Evolutionary conservation across 306 rosid genomes (phyloP).

Genomic region (Acacia crassicarpa): DNA sequence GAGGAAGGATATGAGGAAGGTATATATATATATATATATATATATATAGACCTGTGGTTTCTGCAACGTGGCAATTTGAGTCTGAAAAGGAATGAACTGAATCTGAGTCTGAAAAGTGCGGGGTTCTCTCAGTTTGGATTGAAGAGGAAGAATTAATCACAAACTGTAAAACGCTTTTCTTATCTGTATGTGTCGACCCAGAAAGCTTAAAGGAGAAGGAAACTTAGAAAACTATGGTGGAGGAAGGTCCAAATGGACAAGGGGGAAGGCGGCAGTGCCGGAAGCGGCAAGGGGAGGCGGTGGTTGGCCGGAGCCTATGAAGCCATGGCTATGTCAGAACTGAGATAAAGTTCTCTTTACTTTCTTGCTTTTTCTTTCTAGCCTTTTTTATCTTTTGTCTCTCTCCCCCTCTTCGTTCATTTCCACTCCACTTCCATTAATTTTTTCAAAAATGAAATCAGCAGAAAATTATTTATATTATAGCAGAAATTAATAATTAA

Average conservation of each 20-base stretch:
- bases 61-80: conserved; percentile 25
- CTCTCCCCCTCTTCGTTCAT: conserved; percentile 18
- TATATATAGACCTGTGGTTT: background rate
- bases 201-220: background rate
- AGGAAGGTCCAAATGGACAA: background rate
- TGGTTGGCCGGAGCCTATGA: conserved; percentile 32
- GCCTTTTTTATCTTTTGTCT: background rate
- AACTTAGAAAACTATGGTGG: background rate
- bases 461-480: background rate
- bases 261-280: conserved; percentile 37
- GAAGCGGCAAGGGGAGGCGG: background rate
- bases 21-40: background rate
- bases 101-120: conserved; percentile 18
- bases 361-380: background rate
- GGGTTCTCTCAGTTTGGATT: conserved; percentile 7
- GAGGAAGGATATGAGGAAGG: background rate
- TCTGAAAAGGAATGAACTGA: conserved; percentile 16
- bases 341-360: background rate
- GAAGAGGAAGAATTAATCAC: background rate
- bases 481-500: background rate
- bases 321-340: conserved; percentile 48
- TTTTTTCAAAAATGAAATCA: background rate
- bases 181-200: conserved; percentile 2
- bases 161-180: conserved; percentile 7
- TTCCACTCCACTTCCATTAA: conserved; percentile 18